Base-by-base conservation (phyloP, 495 filamentous ascomycete genomes). In the Acidomyces sp. region DNA sequence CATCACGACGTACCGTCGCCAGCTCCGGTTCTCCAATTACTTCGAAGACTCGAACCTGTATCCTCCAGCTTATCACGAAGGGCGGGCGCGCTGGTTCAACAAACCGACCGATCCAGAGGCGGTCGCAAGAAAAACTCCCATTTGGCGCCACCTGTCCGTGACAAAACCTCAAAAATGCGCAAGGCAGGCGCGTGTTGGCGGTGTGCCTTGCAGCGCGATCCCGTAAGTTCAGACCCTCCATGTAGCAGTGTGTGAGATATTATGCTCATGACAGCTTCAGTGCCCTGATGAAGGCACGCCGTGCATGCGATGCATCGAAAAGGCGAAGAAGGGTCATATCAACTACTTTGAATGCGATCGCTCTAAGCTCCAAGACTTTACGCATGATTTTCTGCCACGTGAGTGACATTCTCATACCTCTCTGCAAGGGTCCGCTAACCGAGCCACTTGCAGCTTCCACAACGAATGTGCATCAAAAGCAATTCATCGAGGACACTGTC, bases 181-280 rank as follows among this genome's bases (percentile, higher is more conserved):
- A 53, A 50, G 26, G 42, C 41, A 6, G 54, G 49, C 19, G 51
- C 56, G 3, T 60, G 59, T 33, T 62, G 59, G 59, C 52, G 52
- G 20, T 61, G 59, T 43, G 47, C 48, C 2, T 37, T 62, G 5
- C 56, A 60, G 34, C 40, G 59, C 33, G 57, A 61, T 35, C 46
- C 49, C 39, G 57, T 58, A 50, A 40, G 55, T 30, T n/a, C n/a
- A n/a, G n/a, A n/a, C n/a, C n/a, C n/a, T n/a, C n/a, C n/a, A n/a
- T n/a, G n/a, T n/a, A n/a, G n/a, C n/a, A n/a, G n/a, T n/a, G n/a
- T n/a, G n/a, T n/a, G n/a, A n/a, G n/a, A n/a, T n/a, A n/a, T n/a
- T n/a, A n/a, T n/a, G n/a, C n/a, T n/a, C 12, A 11, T 37, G 24
- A 15, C 3, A 40, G 6, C 3, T 24, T 36, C 20, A 43, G 41